phyloP scores from a whole-genome alignment of 257 asterid species.

The Solanum dulcamara region DNA sequence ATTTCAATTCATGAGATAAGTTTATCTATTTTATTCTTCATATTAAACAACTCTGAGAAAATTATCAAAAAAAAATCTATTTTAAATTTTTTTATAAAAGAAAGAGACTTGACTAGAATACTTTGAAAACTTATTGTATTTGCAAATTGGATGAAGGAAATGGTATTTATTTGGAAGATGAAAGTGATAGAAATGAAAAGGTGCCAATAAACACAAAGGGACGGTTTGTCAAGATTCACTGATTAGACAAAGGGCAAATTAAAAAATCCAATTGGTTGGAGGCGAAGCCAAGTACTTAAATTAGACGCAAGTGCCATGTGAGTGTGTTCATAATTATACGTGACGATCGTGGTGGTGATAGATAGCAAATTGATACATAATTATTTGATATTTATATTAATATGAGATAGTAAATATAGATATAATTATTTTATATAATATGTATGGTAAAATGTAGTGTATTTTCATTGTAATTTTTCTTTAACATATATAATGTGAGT shows the following conservation, averaged over 20 bases:
- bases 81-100: not conserved
- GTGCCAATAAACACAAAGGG: not conserved
- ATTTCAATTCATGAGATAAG: too few relatives aligned
- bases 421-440: not conserved
- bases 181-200: not conserved
- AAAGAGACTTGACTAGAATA: not conserved
- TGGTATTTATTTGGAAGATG: not conserved
- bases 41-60: too few relatives aligned
- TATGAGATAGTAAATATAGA: accelerated
- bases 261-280: not conserved
- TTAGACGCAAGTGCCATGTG: not conserved
- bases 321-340: not conserved
- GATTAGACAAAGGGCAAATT: not conserved
- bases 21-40: too few relatives aligned
- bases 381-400: not conserved
- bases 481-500: too few relatives aligned
- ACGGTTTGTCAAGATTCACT: not conserved
- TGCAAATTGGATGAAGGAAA: not conserved
- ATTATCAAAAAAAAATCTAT: too few relatives aligned
- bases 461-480: too few relatives aligned
- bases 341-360: too few relatives aligned
- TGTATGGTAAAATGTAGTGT: too few relatives aligned
- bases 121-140: not conserved
- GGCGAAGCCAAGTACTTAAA: not conserved
- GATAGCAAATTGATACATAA: too few relatives aligned